Evolutionary conservation across 768 basidiomycete species (phyloP).

Genomic region (Mycena kentingensis): DNA sequence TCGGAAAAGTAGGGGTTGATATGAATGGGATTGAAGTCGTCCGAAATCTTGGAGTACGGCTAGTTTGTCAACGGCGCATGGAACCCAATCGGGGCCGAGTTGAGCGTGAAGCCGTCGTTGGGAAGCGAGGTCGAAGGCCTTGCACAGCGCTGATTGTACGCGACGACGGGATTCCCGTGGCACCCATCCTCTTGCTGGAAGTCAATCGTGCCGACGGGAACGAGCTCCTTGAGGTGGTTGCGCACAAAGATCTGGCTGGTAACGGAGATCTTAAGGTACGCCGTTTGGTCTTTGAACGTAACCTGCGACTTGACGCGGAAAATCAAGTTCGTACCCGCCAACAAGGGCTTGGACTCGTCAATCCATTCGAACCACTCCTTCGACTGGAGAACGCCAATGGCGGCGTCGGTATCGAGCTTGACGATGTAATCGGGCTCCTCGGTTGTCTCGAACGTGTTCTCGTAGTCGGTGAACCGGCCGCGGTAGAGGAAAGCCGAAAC

Average conservation of each 20-base stretch:
- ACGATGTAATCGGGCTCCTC: no score
- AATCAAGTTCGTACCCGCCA: conserved; percentile 78
- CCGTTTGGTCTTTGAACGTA: conserved; percentile 90
- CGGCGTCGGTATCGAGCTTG: conserved; percentile 70
- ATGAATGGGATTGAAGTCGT: conserved; percentile 98
- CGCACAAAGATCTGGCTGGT: no score
- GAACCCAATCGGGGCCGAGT: conserved; percentile 65
- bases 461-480: conserved; percentile 89
- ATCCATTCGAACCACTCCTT: conserved; percentile 99
- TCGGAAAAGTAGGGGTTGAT: no score
- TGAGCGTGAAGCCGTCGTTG: conserved; percentile 76
- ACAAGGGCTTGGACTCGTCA: conserved; percentile 74
- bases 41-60: conserved; percentile 96
- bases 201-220: conserved; percentile 83
- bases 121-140: conserved; percentile 73
- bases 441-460: no score
- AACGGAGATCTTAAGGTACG: no score
- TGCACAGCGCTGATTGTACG: conserved; percentile 93
- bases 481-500: conserved; percentile 97
- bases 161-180: conserved; percentile 90
- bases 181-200: conserved; percentile 86
- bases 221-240: no score
- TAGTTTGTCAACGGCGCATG: conserved; percentile 89
- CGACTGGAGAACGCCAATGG: conserved; percentile 86
- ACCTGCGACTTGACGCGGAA: conserved; percentile 89